Conservation (phyloP, 805 yeast genomes). For the Candida broadrunensis region DNA sequence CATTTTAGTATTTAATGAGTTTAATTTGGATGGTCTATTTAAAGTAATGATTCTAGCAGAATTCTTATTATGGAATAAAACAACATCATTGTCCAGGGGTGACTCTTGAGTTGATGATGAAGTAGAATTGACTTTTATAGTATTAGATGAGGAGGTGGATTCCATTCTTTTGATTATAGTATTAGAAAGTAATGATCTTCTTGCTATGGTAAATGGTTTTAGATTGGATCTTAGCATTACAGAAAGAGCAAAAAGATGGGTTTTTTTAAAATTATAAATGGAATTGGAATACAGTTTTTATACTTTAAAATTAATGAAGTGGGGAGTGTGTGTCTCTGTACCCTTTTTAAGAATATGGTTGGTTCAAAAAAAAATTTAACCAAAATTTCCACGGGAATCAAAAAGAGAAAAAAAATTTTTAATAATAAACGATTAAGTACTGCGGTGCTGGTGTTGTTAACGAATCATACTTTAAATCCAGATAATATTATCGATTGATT, state of each 20-base stretch:
- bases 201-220: neutral
- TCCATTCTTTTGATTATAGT: neutral
- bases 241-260: neutral
- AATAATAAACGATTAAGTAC: too few species aligned
- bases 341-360: too few species aligned
- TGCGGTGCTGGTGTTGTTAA: too few species aligned
- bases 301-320: neutral
- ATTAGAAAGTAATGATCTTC: neutral
- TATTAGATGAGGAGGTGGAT: neutral
- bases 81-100: slow-evolving; percentile 41
- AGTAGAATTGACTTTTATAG: neutral
- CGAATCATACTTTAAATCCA: too few species aligned
- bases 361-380: too few species aligned
- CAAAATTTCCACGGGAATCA: too few species aligned
- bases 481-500: too few species aligned
- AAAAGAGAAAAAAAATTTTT: too few species aligned
- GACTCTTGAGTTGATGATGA: slow-evolving; percentile 1
- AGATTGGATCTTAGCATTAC: neutral
- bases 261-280: neutral
- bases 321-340: too few species aligned
- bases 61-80: slow-evolving; percentile 58
- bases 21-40: slow-evolving; percentile 79
- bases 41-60: slow-evolving; percentile 71
- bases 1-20: slow-evolving; percentile 80
- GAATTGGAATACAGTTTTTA: neutral